Conservation (phyloP, 106 monocot genomes). For the Allium fistulosum region DNA sequence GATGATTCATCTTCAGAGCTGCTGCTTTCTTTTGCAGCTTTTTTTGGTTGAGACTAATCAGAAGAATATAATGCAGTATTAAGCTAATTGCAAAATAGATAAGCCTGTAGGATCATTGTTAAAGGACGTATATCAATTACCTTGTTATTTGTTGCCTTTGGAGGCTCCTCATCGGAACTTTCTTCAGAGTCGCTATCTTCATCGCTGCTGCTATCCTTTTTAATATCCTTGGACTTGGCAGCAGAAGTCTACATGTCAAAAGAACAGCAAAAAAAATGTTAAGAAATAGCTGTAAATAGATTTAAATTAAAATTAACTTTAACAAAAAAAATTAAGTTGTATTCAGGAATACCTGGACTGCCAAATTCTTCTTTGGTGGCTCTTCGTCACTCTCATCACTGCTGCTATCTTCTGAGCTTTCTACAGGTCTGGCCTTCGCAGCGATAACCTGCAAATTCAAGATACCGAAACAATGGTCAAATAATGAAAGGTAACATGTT, state of each 20-base stretch:
- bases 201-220: slow-evolving; percentile 41
- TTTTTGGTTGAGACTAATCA: not conserved
- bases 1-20: slow-evolving; percentile 18
- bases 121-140: not conserved
- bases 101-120: too few species aligned
- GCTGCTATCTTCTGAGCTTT: slow-evolving; percentile 37
- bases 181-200: slow-evolving; percentile 51
- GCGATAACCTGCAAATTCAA: slow-evolving; percentile 8
- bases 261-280: too few species aligned
- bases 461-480: not conserved
- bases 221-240: slow-evolving; percentile 17
- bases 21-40: not conserved
- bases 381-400: slow-evolving; percentile 42
- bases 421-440: not conserved
- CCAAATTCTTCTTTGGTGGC: slow-evolving; percentile 39
- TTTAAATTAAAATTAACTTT: too few species aligned
- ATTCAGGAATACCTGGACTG: slow-evolving; percentile 12
- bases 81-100: too few species aligned
- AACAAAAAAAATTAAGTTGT: too few species aligned
- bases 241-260: slow-evolving; percentile 13
- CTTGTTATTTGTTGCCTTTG: slow-evolving; percentile 15
- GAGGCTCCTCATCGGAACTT: slow-evolving; percentile 44
- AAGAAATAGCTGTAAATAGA: not conserved
- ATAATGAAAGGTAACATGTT: not conserved
- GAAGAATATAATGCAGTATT: not conserved